These are phyloP conservation scores for Tulasnella sp. DNA, from an alignment of 768 basidiomycete species.

Conservation along the genomic window DNA sequence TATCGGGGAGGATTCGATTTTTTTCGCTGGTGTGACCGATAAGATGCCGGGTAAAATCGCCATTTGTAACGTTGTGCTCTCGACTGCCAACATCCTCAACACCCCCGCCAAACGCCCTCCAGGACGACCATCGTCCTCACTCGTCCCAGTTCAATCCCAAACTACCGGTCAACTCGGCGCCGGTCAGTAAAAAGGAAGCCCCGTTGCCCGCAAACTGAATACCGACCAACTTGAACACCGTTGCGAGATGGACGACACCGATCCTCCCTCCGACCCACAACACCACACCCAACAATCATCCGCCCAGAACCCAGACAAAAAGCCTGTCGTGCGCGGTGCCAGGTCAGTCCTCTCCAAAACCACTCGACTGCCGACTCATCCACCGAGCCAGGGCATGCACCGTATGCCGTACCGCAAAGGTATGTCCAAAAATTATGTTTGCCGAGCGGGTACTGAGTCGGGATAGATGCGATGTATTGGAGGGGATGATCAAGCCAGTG, in stretches of 20 bases:
- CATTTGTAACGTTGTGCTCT: too few relatives aligned
- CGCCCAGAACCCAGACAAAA: not conserved
- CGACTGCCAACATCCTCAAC: too few relatives aligned
- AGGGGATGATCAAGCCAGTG: conserved; percentile 49
- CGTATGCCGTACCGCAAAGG: conserved; percentile 77
- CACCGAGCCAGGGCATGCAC: conserved; percentile 44
- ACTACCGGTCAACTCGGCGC: too few relatives aligned
- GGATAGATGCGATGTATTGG: conserved; percentile 83
- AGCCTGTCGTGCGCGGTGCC: conserved; percentile 11
- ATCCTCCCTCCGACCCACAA: not conserved
- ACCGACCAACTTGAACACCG: not conserved
- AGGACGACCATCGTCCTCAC: too few relatives aligned
- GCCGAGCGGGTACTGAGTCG: not conserved
- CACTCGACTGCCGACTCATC: not conserved
- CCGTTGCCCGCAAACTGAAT: conserved; percentile 3
- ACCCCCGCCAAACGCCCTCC: too few relatives aligned
- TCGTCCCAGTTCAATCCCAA: too few relatives aligned
- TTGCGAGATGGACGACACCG: conserved; percentile 3
- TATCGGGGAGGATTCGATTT: too few relatives aligned
- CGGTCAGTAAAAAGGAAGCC: conserved; percentile 5
- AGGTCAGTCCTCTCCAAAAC: conserved; percentile 1
- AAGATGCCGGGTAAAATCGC: too few relatives aligned
- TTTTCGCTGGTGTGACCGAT: too few relatives aligned
- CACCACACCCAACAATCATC: not conserved
- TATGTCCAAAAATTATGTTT: conserved; percentile 22